A percentile compares a stretch with the other conserved stretches of the same genome.
phyloP scores from a whole-genome alignment of 371 early-diverging fungal species.

The Catenaria anguillulae region DNA sequence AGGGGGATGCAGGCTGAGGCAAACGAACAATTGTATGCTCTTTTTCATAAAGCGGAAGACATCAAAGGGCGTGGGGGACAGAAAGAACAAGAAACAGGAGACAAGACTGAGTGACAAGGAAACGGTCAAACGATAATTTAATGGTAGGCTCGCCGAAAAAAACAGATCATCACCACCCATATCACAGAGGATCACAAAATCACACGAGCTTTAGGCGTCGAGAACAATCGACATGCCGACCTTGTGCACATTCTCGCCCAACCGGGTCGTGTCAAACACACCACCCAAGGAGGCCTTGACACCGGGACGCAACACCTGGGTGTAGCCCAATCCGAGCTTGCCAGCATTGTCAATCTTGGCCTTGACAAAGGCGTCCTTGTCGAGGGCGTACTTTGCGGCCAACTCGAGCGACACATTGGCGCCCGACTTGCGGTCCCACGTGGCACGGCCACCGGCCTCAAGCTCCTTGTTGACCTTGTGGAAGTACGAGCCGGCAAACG shows the following conservation, averaged over 20 bases:
- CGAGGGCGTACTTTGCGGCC: constrained; percentile 85
- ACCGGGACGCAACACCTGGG: constrained; percentile 83
- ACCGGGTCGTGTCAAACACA: constrained; percentile 74
- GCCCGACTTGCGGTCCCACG: constrained; percentile 66
- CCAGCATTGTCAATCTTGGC: constrained; percentile 92
- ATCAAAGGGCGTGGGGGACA: too few species aligned
- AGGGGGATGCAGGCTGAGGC: too few species aligned
- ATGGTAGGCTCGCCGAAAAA: too few species aligned
- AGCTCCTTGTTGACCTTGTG: constrained; percentile 77
- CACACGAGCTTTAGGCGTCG: constrained; percentile 48
- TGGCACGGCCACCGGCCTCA: constrained; percentile 86
- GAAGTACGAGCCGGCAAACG: constrained; percentile 83
- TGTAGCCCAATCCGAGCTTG: constrained; percentile 80
- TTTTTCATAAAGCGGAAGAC: too few species aligned
- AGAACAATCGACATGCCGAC: constrained; percentile 80
- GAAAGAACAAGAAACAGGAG: too few species aligned
- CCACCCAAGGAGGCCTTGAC: constrained; percentile 87
- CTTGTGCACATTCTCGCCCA: constrained; percentile 88
- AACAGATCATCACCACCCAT: too few species aligned
- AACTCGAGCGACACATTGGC: constrained; percentile 74
- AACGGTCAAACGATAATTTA: too few species aligned
- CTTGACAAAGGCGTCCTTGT: constrained; percentile 79
- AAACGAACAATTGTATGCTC: too few species aligned
- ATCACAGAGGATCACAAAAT: too few species aligned
- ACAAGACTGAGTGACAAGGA: too few species aligned